phyloP scores from a whole-genome alignment of 2,329 filamentous ascomycete genomes.

The Shiraia sp. region DNA sequence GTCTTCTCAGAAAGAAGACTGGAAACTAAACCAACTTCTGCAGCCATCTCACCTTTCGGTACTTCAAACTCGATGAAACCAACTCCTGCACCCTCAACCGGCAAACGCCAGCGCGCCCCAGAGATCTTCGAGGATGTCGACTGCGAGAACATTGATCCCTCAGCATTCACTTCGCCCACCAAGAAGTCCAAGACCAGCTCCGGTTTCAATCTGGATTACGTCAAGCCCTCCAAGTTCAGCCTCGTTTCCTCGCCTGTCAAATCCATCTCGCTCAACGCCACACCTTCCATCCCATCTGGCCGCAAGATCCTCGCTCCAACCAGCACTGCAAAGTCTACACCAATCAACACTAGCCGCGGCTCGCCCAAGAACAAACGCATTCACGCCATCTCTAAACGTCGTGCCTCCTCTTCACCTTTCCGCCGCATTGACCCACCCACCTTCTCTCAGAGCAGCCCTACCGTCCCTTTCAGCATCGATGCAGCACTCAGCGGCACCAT shows the following conservation, averaged over 20 bases:
- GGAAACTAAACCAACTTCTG: conserved; percentile 24
- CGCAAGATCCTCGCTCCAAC: conserved; percentile 49
- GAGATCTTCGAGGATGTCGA: conserved; percentile 54
- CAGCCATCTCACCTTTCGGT: conserved; percentile 40
- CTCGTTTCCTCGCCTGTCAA: conserved; percentile 36
- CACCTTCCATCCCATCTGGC: conserved; percentile 32
- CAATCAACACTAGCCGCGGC: conserved; percentile 63
- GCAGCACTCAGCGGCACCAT: conserved; percentile 80
- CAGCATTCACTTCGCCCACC: conserved; percentile 53
- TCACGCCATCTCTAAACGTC: conserved; percentile 69
- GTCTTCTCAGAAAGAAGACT: not conserved
- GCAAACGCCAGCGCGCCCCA: conserved; percentile 52
- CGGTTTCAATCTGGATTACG: conserved; percentile 38
- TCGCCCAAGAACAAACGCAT: conserved; percentile 75
- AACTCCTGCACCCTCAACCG: conserved; percentile 29
- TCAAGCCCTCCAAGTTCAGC: conserved; percentile 48
- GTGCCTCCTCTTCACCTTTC: conserved; percentile 64
- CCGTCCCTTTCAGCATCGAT: conserved; percentile 78
- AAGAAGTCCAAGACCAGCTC: conserved; percentile 56
- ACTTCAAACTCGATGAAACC: conserved; percentile 37
- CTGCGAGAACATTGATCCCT: conserved; percentile 63
- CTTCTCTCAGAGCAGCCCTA: conserved; percentile 54
- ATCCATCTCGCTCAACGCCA: conserved; percentile 28
- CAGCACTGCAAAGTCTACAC: conserved; percentile 48
- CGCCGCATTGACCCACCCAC: conserved; percentile 72